Evolutionary conservation across 192 early-diverging fungal genomes (phyloP).

Genomic region (Helicostylum pulchrum): DNA sequence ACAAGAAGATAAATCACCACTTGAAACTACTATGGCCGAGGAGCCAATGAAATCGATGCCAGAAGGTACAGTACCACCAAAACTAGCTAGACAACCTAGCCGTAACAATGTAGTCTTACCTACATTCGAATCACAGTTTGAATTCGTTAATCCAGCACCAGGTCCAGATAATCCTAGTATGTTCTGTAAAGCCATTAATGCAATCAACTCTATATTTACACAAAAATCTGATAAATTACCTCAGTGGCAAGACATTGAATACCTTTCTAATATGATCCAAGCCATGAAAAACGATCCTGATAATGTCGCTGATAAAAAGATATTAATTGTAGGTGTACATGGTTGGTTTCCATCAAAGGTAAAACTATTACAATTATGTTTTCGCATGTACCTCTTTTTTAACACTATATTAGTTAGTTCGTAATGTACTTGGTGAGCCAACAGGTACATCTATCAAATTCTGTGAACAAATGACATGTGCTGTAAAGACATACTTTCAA

Average conservation of each 20-base stretch:
- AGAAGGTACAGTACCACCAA: background rate
- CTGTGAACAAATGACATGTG: conserved; percentile 82
- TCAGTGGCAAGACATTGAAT: background rate
- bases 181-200: conserved; percentile 2
- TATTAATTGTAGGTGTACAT: conserved; percentile 85
- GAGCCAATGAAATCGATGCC: background rate
- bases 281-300: conserved; percentile 20
- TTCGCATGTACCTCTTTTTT: background rate
- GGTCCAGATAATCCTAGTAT: background rate
- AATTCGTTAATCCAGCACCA: background rate
- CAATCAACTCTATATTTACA: conserved; percentile 15
- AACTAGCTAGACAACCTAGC: background rate
- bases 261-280: conserved; percentile 12
- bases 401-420: conserved; percentile 41
- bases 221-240: conserved; percentile 4
- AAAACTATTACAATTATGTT: background rate
- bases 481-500: conserved; percentile 52
- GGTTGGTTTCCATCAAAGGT: conserved; percentile 84
- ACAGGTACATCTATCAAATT: conserved; percentile 90
- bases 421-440: conserved; percentile 83
- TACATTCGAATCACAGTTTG: conserved; percentile 32
- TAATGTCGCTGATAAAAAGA: conserved; percentile 39
- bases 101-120: conserved; percentile 29
- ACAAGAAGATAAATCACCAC: background rate
- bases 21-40: too few relatives aligned